Percentiles rank a stretch among this genome's conserved stretches.
Evolutionary conservation across 148 eudicot genomes (phyloP).

Genomic region (Polygonum maritimum): DNA sequence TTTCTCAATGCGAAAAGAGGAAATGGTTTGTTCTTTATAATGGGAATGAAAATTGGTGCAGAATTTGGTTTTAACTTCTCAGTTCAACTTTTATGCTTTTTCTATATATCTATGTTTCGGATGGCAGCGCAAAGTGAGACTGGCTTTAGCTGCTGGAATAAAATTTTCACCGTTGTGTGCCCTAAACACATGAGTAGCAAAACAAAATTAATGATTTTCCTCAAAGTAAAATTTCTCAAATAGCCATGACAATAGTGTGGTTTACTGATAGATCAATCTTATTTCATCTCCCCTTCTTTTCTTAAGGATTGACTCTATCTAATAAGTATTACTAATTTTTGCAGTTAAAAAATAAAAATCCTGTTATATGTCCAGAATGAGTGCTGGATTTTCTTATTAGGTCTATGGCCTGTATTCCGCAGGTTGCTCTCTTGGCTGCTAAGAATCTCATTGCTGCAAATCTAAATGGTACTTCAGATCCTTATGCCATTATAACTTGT

Average conservation of each 20-base stretch:
- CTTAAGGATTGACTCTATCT: neutral
- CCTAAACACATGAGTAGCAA: neutral
- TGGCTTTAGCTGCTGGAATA: neutral
- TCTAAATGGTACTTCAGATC: slow-evolving; percentile 93
- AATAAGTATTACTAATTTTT: neutral
- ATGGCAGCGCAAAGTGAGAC: neutral
- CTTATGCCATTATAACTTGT: slow-evolving; percentile 90
- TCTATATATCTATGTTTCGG: neutral
- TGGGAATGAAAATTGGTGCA: neutral
- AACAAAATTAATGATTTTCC: neutral
- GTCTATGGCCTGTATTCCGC: slow-evolving; percentile 12
- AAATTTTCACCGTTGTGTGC: neutral
- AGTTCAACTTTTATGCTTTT: neutral
- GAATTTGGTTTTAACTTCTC: neutral
- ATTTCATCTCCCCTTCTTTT: neutral
- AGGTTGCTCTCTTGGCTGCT: slow-evolving; percentile 87
- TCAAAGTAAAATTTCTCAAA: neutral
- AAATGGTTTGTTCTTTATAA: neutral
- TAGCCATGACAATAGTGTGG: neutral
- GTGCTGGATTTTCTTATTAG: neutral
- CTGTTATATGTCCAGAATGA: neutral
- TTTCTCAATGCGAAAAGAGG: neutral
- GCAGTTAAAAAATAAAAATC: neutral
- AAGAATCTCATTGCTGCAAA: slow-evolving; percentile 81
- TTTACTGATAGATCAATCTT: neutral